phyloP scores from a whole-genome alignment of 1,284 basidiomycete genomes.

The Gomphus bonarii region DNA sequence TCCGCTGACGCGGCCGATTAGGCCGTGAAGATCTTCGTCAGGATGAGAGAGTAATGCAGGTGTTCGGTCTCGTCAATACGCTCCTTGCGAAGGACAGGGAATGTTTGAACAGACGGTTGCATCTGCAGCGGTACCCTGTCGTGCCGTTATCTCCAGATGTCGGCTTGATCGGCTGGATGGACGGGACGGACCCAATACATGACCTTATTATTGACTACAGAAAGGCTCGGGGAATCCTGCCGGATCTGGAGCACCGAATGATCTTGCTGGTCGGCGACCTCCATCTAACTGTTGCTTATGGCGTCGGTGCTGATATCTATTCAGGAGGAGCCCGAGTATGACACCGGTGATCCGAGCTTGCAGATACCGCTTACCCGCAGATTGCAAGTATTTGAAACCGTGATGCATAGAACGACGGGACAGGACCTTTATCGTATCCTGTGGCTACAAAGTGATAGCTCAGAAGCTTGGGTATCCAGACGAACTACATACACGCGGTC shows the following conservation, averaged over 20 bases:
- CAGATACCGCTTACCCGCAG: conserved; percentile 40
- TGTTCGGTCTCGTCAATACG: conserved; percentile 56
- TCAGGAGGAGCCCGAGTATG: conserved; percentile 52
- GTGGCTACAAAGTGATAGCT: conserved; percentile 50
- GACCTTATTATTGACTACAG: conserved; percentile 49
- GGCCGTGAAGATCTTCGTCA: conserved; percentile 56
- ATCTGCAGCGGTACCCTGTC: conserved; percentile 47
- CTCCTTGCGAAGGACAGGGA: conserved; percentile 47
- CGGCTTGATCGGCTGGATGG: conserved; percentile 52
- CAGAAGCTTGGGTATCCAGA: conserved; percentile 54
- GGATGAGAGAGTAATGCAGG: conserved; percentile 60
- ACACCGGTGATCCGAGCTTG: conserved; percentile 40
- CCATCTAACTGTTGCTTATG: not conserved
- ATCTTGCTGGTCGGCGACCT: conserved; percentile 29
- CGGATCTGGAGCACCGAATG: conserved; percentile 55
- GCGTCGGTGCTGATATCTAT: conserved; percentile 40
- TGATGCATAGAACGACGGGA: conserved; percentile 53
- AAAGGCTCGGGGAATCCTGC: conserved; percentile 45
- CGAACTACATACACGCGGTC: conserved; percentile 49
- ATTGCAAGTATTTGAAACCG: conserved; percentile 58
- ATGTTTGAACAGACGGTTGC: conserved; percentile 50
- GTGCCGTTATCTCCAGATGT: conserved; percentile 54
- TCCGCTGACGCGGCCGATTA: conserved; percentile 10
- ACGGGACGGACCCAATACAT: conserved; percentile 52
- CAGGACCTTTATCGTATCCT: conserved; percentile 56